A percentile compares a stretch with the other conserved stretches of the same genome.
These are phyloP conservation scores for Elsinoe ampelina DNA, from an alignment of 2,329 filamentous ascomycete genomes.

Conservation along the genomic window DNA sequence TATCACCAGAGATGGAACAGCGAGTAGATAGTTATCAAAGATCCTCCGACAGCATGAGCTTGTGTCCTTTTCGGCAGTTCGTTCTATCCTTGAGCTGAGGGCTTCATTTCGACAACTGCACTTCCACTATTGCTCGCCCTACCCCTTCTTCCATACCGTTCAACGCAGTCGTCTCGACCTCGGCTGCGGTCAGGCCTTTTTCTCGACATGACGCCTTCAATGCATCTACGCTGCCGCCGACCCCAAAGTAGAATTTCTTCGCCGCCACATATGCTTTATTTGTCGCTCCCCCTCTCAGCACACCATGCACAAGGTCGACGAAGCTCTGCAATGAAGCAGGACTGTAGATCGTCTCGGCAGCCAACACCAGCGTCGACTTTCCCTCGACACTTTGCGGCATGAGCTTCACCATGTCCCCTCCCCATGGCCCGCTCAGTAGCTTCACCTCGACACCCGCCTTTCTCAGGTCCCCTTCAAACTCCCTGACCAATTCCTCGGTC, in stretches of 20 bases:
- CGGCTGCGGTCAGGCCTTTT: slow-evolving; percentile 36
- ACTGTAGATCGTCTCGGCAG: slow-evolving; percentile 76
- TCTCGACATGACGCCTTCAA: slow-evolving; percentile 44
- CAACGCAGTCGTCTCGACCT: slow-evolving; percentile 39
- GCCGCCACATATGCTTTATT: slow-evolving; percentile 61
- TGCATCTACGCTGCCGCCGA: slow-evolving; percentile 71
- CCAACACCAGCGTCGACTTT: slow-evolving; percentile 50
- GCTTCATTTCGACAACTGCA: slow-evolving; percentile 23
- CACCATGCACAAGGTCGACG: slow-evolving; percentile 53
- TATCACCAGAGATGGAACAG: not conserved
- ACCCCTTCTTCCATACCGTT: slow-evolving; percentile 36
- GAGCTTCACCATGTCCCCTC: slow-evolving; percentile 49
- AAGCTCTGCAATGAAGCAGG: slow-evolving; percentile 62
- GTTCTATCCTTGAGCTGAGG: too few relatives aligned
- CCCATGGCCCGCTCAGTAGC: slow-evolving; percentile 71
- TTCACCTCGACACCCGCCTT: slow-evolving; percentile 46
- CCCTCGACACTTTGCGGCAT: slow-evolving; percentile 34
- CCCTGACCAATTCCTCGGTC: slow-evolving; percentile 46
- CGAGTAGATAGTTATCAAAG: not conserved
- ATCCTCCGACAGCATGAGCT: not conserved
- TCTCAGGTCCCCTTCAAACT: slow-evolving; percentile 49
- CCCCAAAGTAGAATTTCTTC: slow-evolving; percentile 75
- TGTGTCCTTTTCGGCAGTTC: too few relatives aligned
- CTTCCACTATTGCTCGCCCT: slow-evolving; percentile 39
- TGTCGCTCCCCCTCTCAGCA: slow-evolving; percentile 45